Evolutionary conservation across 2,329 filamentous ascomycete genomes (phyloP).

Genomic region (Phymatotrichopsis omnivora): DNA sequence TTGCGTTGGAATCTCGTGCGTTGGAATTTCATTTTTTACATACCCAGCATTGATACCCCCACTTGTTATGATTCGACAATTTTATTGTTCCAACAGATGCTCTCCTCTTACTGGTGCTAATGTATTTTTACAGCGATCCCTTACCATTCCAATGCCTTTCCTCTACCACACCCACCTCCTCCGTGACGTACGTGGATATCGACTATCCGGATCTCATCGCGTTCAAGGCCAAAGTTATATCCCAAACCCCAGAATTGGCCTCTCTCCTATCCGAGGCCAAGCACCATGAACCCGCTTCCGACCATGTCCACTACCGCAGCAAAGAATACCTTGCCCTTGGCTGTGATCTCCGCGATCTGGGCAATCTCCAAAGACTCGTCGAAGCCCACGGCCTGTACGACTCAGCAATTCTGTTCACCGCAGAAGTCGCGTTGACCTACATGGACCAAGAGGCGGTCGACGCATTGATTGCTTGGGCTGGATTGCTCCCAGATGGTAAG

Average conservation of each 20-base stretch:
- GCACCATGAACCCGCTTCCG: conserved; percentile 35
- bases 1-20: too few relatives aligned
- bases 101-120: conserved; percentile 18
- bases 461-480: conserved; percentile 67
- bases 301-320: conserved; percentile 51
- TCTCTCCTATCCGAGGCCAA: conserved; percentile 42
- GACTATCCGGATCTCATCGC: conserved; percentile 74
- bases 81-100: not conserved
- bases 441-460: conserved; percentile 37
- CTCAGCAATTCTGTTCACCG: conserved; percentile 59
- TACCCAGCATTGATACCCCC: too few relatives aligned
- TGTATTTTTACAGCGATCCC: conserved; percentile 54
- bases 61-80: not conserved
- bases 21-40: too few relatives aligned
- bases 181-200: conserved; percentile 66
- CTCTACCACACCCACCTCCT: conserved; percentile 42
- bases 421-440: conserved; percentile 70
- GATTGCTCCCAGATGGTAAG: conserved; percentile 56
- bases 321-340: conserved; percentile 67
- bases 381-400: conserved; percentile 44
- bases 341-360: conserved; percentile 65
- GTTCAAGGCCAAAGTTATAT: conserved; percentile 60
- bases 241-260: conserved; percentile 51
- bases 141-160: conserved; percentile 73
- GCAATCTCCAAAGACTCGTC: conserved; percentile 50